Evolutionary conservation across 2,329 filamentous ascomycete species (phyloP), one percentile per base, ranked within the genome.

Genomic region (Tothia fuscella): DNA sequence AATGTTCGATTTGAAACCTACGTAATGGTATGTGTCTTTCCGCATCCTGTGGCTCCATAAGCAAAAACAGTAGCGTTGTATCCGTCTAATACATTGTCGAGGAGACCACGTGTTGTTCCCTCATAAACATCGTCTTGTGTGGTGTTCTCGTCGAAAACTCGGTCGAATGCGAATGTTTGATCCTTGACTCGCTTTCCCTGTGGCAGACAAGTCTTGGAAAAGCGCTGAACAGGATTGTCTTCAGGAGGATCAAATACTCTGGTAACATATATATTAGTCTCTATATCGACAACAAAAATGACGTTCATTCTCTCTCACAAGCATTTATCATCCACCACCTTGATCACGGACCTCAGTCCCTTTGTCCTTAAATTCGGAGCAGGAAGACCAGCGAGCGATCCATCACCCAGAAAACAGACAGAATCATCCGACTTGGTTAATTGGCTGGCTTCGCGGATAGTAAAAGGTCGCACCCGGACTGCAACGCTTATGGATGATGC

Each of bases 41-140:
- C 91, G 61, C 91, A 98, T 29, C 91, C 91, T 1, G 91, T 98
- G 29, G 91, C 91, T 51, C 91, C 91, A 61, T 98, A 98, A 38
- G 91, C 91, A 59, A 98, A 98, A 4, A 98, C 91, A 0, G 91
- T 98, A 36, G 91, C 91, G 68, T 98, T 98, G 70, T 95, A 98
- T 50, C 91, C 91, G 51, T 98, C 88, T 45, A 98, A 71, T 13
- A 98, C 88, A 57, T 82, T 95, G 59, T 96, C 89, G 47, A 98
- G 74, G n/a, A 98, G 74, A 43, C 68, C 76, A 60, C 81, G 83
- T 2, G 89, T 94, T 1, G 91, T 96, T 12, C 84, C 74, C 60
- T 96, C 91, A 68, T 96, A 98, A 1, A 98, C 85, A 56, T 98
- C 91, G 45, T 76, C 80, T 56, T 98, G 91, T 5, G 80, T 80